A percentile compares a stretch with the other conserved stretches of the same genome.
phyloP scores from a whole-genome alignment of 306 rosid species.

The Medicago ruthenica region DNA sequence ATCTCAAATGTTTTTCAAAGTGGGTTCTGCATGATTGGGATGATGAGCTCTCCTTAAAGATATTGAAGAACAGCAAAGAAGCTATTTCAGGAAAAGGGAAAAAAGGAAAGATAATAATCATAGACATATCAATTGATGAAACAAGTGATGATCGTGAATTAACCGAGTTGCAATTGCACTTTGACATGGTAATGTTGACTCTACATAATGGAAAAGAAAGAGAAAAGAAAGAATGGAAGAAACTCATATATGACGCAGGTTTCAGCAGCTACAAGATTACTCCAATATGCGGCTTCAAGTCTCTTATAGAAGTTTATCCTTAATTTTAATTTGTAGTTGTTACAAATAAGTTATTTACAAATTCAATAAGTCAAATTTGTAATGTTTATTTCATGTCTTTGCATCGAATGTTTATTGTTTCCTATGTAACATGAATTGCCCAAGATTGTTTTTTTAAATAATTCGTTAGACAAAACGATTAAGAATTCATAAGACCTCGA shows the following conservation, averaged over 20 bases:
- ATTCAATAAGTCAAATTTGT: too few relatives aligned
- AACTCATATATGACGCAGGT: slow-evolving; percentile 56
- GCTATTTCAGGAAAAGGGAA: slow-evolving; percentile 49
- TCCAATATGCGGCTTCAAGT: slow-evolving; percentile 49
- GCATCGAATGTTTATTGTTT: too few relatives aligned
- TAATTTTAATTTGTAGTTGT: slow-evolving; percentile 21
- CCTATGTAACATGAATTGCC: too few relatives aligned
- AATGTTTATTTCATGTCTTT: too few relatives aligned
- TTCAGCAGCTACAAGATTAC: slow-evolving; percentile 50
- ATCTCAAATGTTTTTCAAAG: neutral
- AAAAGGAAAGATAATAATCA: slow-evolving; percentile 55
- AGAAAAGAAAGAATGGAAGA: slow-evolving; percentile 57
- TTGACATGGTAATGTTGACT: slow-evolving; percentile 57
- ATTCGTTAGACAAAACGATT: too few relatives aligned
- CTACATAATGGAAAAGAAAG: slow-evolving; percentile 44
- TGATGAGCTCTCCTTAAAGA: slow-evolving; percentile 49
- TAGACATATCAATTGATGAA: slow-evolving; percentile 57
- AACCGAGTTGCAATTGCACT: slow-evolving; percentile 44
- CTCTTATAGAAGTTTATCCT: slow-evolving; percentile 64
- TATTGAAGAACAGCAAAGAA: slow-evolving; percentile 58
- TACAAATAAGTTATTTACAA: neutral
- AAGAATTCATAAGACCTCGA: too few relatives aligned
- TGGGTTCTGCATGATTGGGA: slow-evolving; percentile 49
- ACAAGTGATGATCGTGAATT: slow-evolving; percentile 33
- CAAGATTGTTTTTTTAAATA: too few relatives aligned